Base-by-base conservation (phyloP, 176 grass and related monocot genomes). In the Oryza meyeriana region DNA sequence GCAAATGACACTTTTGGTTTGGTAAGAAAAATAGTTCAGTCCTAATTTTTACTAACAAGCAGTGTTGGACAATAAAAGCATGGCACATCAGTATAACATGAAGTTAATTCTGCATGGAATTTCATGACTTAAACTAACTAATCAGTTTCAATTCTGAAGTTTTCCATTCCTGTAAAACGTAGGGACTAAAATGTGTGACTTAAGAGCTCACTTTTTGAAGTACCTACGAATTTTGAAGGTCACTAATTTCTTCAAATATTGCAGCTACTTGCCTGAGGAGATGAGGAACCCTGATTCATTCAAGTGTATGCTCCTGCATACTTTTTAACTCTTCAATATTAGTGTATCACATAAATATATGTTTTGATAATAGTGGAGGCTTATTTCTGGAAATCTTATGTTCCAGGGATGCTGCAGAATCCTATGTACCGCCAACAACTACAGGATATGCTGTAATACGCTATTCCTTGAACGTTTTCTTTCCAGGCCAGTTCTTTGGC, bases 401-500 rank as follows among this genome's bases (percentile, higher is more conserved):
- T 88, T 88, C 63, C 85, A 99, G 97, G 89, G 93, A 92, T 96
- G 91, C 77, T 99, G 82, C 89, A 99, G 90, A 96, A 96, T 88
- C 93, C 97, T 50, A 79, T 90, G 87, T 96, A 94, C 75, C 97
- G 91, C 59, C 90, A 94, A 69, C 93, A 99, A 83, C 71, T 99
- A 72, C 85, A 99, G 90, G 97, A 99, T 77, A 99, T 96, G 97
- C 87, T 99, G 97, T 99, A 90, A 89, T 66, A 61, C 79, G 69
- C 38, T 71, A 59, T 69, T 85, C 64, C 57, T 82, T 87, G 50
- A 35, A 18, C 59, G 26, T 78, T 78, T 66, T 16, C 45, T 20
- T 17, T 57, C 8, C 67, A 57, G 1, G 22, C 20, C 27, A 75
- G 20, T 2, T 24, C 41, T 1, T 25, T 35, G 3, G 38, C 30